Evolutionary conservation across 257 asterid genomes (phyloP).

Genomic region (Linaria vulgaris): DNA sequence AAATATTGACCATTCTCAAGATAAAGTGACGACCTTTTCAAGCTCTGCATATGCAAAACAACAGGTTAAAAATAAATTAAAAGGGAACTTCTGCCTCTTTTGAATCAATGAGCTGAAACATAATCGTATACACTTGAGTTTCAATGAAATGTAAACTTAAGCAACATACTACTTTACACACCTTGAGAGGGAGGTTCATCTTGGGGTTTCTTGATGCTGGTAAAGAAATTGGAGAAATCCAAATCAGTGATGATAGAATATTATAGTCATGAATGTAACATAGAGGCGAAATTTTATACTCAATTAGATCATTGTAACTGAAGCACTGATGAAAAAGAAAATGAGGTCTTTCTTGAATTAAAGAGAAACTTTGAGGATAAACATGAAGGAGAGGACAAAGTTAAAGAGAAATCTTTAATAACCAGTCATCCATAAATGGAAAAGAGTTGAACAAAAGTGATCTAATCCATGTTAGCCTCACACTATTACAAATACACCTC

Average conservation of each 20-base stretch:
- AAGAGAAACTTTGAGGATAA: too few relatives aligned
- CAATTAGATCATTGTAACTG: too few relatives aligned
- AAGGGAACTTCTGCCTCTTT: not conserved
- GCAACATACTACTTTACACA: conserved; percentile 6
- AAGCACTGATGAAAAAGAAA: too few relatives aligned
- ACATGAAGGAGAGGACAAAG: too few relatives aligned
- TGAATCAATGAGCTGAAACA: conserved; percentile 23
- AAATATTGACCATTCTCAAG: not conserved
- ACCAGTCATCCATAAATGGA: too few relatives aligned
- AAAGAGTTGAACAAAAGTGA: too few relatives aligned
- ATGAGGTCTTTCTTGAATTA: too few relatives aligned
- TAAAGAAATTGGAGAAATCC: not conserved
- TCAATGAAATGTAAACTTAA: not conserved
- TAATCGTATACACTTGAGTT: not conserved
- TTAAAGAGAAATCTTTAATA: too few relatives aligned
- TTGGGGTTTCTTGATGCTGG: conserved; percentile 40
- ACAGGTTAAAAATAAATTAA: not conserved
- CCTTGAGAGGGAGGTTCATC: conserved; percentile 39
- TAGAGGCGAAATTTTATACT: too few relatives aligned
- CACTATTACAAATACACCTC: too few relatives aligned
- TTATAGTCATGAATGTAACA: too few relatives aligned
- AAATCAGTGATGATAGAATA: not conserved
- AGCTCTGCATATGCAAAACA: conserved; percentile 26
- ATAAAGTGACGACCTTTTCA: conserved; percentile 17
- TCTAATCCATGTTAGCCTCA: too few relatives aligned